A percentile compares a stretch with the other conserved stretches of the same genome.
Conservation (phyloP, 1,139 yeast species). For the Hyphopichia wangnamkhiaoensis region DNA sequence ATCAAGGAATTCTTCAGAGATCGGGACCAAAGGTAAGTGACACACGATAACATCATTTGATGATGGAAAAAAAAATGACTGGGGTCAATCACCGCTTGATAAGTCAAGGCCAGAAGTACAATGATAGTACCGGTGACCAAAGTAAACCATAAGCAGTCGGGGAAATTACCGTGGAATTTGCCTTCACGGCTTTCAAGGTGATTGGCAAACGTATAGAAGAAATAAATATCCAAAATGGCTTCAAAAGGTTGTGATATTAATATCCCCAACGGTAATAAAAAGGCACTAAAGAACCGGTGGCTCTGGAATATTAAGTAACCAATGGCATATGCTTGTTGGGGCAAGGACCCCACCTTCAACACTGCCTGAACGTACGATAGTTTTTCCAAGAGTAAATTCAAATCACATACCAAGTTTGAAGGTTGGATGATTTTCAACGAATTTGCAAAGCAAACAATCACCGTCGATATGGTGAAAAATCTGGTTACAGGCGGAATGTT, state of each 20-base stretch:
- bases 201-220: constrained; percentile 57
- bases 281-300: constrained; percentile 51
- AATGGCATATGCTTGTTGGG: constrained; percentile 8
- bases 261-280: constrained; percentile 44
- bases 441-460: constrained; percentile 29
- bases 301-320: constrained; percentile 24
- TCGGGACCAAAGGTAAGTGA: constrained; percentile 63
- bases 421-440: constrained; percentile 19
- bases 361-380: constrained; percentile 2
- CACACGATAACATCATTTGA: constrained; percentile 49
- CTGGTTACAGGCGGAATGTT: constrained; percentile 50
- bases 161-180: constrained; percentile 52
- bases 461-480: constrained; percentile 42
- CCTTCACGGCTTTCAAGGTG: constrained; percentile 51
- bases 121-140: constrained; percentile 51
- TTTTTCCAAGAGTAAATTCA: constrained; percentile 10
- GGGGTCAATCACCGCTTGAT: constrained; percentile 25
- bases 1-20: constrained; percentile 51
- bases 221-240: constrained; percentile 54
- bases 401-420: constrained; percentile 12
- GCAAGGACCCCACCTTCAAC: constrained; percentile 6
- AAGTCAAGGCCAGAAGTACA: constrained; percentile 28
- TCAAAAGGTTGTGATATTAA: constrained; percentile 39
- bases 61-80: constrained; percentile 29
- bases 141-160: constrained; percentile 59